Percentiles rank a stretch among this genome's conserved stretches.
These are phyloP conservation scores for Stephania yunnanensis DNA, from an alignment of 164 flowering plant species.

Conservation along the genomic window DNA sequence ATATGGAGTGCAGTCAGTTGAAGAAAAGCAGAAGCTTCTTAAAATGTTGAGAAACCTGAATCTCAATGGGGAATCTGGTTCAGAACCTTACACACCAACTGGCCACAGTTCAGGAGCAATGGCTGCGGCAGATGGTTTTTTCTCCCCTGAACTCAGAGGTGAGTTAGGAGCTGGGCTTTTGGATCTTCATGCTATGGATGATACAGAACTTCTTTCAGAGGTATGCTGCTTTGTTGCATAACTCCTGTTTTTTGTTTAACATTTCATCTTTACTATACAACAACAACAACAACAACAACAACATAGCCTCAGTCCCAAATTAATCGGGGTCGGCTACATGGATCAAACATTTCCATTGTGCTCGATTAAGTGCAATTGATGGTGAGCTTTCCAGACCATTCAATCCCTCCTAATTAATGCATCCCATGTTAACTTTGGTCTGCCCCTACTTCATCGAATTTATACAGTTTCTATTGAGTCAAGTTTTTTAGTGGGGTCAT, in stretches of 20 bases:
- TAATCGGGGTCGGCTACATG: no score
- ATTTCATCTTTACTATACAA: neutral
- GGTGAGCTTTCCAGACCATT: no score
- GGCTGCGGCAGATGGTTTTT: constrained; percentile 58
- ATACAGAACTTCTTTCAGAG: constrained; percentile 94
- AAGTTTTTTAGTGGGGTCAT: no score
- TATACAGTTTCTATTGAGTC: no score
- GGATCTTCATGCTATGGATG: constrained; percentile 99
- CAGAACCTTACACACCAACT: constrained; percentile 73
- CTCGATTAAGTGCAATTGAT: no score
- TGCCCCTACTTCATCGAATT: no score
- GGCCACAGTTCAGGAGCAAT: constrained; percentile 53
- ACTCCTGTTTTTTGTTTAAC: neutral
- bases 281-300: no score
- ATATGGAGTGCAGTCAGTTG: constrained; percentile 93
- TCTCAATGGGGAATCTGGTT: constrained; percentile 75
- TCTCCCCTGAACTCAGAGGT: constrained; percentile 77
- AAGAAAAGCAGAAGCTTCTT: constrained; percentile 92
- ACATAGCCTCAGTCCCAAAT: no score
- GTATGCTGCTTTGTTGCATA: constrained; percentile 24
- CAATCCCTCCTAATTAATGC: no score
- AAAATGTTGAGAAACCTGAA: constrained; percentile 87
- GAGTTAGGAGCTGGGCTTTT: constrained; percentile 98
- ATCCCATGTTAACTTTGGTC: no score
- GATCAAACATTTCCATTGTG: no score